Evolutionary conservation across 2,329 filamentous ascomycete species (phyloP).

Genomic region (Phaeophleospora eucalypticola): DNA sequence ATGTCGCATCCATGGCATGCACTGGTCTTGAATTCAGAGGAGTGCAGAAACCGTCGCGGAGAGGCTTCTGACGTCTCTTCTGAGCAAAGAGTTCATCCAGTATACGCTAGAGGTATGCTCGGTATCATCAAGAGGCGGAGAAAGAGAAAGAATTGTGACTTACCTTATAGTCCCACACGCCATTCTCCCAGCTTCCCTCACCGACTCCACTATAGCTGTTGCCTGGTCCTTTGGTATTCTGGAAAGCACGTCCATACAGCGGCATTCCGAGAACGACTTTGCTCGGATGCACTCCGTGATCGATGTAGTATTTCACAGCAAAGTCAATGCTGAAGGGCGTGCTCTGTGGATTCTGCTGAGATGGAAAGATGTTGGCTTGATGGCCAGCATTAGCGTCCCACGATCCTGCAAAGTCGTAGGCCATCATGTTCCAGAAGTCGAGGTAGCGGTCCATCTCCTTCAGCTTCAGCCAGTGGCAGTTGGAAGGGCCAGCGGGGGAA

Average conservation of each 20-base stretch:
- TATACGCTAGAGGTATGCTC: constrained; percentile 13
- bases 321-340: constrained; percentile 76
- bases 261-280: constrained; percentile 92
- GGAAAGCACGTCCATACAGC: constrained; percentile 82
- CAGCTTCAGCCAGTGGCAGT: constrained; percentile 41
- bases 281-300: constrained; percentile 54
- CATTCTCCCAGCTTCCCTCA: constrained; percentile 76
- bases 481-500: constrained; percentile 41
- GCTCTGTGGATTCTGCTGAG: constrained; percentile 50
- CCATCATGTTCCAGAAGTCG: constrained; percentile 51
- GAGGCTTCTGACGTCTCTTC: constrained; percentile 8
- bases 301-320: constrained; percentile 68
- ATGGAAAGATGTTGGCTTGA: constrained; percentile 72
- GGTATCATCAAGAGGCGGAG: not conserved
- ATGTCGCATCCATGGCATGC: constrained; percentile 16
- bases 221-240: constrained; percentile 71
- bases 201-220: constrained; percentile 67
- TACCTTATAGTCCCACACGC: constrained; percentile 80
- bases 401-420: constrained; percentile 62
- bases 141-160: constrained; percentile 8
- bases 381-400: constrained; percentile 74
- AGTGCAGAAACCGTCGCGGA: constrained; percentile 15
- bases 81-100: not conserved
- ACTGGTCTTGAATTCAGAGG: constrained; percentile 2
- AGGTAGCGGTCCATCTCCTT: constrained; percentile 39